phyloP scores from a whole-genome alignment of 257 asterid species.

The Primulina tabacum region DNA sequence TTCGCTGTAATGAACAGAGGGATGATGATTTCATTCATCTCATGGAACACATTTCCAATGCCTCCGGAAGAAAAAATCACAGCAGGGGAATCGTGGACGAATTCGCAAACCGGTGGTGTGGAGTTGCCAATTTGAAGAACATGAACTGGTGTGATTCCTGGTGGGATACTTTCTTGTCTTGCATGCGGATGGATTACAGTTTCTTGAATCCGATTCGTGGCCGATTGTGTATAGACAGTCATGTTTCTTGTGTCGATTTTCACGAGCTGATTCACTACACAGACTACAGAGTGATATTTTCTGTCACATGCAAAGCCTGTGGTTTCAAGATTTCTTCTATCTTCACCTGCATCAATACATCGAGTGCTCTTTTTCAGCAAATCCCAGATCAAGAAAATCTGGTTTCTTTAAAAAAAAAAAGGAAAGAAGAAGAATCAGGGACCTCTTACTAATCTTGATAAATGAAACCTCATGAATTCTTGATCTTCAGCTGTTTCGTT shows the following conservation, averaged over 20 bases:
- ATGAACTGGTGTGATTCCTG: conserved; percentile 27
- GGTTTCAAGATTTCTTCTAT: conserved; percentile 27
- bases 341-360: conserved; percentile 26
- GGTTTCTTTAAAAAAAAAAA: too few relatives aligned
- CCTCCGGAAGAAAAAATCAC: conserved; percentile 25
- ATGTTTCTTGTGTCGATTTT: conserved; percentile 30
- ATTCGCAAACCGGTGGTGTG: conserved; percentile 24
- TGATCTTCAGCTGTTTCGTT: conserved; percentile 3
- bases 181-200: conserved; percentile 33
- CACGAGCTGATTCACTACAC: conserved; percentile 28
- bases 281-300: conserved; percentile 30
- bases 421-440: not conserved
- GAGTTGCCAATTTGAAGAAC: conserved; percentile 22
- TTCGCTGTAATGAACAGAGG: conserved; percentile 48
- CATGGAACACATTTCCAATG: conserved; percentile 51
- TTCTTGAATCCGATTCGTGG: conserved; percentile 21
- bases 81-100: conserved; percentile 15
- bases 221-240: conserved; percentile 20
- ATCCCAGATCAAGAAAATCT: not conserved
- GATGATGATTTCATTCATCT: conserved; percentile 49
- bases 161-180: conserved; percentile 26
- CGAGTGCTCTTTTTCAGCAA: not conserved
- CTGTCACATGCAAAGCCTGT: conserved; percentile 37
- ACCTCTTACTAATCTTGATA: conserved; percentile 26
- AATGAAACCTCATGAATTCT: conserved; percentile 7